These are phyloP conservation scores for Aspergillus indologenus DNA, from an alignment of 495 filamentous ascomycete genomes.

Conservation along the genomic window DNA sequence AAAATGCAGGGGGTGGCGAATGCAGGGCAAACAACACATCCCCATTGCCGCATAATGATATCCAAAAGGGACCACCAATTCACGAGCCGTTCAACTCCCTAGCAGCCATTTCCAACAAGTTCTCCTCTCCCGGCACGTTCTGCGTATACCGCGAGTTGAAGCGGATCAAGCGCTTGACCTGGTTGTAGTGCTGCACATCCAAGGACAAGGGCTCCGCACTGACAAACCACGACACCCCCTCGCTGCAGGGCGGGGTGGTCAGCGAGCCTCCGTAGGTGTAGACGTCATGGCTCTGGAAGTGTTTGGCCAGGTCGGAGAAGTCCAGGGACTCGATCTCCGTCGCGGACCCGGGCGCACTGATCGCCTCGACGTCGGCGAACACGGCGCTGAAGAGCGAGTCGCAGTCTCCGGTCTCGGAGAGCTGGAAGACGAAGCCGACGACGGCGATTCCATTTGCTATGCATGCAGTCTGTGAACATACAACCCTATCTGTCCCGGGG, in stretches of 20 bases:
- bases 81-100: background rate
- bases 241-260: constrained; percentile 67
- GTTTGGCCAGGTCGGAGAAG: constrained; percentile 51
- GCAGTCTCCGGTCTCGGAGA: constrained; percentile 41
- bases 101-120: constrained; percentile 45
- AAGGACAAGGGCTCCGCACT: constrained; percentile 50
- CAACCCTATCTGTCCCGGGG: too few species aligned
- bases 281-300: constrained; percentile 48
- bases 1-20: too few species aligned
- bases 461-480: too few species aligned
- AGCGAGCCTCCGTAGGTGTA: constrained; percentile 60
- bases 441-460: constrained; percentile 47
- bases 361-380: constrained; percentile 48
- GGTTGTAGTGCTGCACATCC: constrained; percentile 50
- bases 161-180: constrained; percentile 55
- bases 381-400: constrained; percentile 53
- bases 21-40: too few species aligned
- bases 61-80: too few species aligned
- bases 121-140: constrained; percentile 51
- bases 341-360: constrained; percentile 51
- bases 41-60: too few species aligned
- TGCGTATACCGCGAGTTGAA: constrained; percentile 65
- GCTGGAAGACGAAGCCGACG: constrained; percentile 57
- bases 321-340: constrained; percentile 54
- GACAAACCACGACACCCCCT: constrained; percentile 58